Evolutionary conservation across 2,329 filamentous ascomycete species (phyloP).

Genomic region (Pseudogymnoascus sp.): DNA sequence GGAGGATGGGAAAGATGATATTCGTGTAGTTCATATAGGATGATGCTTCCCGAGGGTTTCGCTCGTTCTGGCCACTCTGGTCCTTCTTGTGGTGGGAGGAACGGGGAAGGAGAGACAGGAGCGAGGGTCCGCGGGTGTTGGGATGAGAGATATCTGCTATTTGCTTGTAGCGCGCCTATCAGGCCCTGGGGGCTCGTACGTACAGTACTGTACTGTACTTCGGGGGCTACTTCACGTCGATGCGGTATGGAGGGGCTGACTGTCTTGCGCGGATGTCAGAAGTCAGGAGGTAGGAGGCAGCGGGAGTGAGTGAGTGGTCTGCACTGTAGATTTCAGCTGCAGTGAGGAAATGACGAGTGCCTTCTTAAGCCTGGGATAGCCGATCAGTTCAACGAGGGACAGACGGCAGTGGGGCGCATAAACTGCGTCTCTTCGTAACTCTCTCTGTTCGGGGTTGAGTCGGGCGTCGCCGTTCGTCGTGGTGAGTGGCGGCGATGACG

Average conservation of each 20-base stretch:
- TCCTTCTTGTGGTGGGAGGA: not conserved
- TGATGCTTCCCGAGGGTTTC: not conserved
- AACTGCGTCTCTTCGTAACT: not conserved
- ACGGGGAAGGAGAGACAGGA: not conserved
- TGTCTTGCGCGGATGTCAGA: not conserved
- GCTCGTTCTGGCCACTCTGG: not conserved
- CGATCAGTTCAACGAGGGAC: not conserved
- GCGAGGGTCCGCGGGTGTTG: not conserved
- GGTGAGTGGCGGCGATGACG: not conserved
- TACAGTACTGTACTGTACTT: not conserved
- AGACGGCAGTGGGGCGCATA: not conserved
- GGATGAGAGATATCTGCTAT: not conserved
- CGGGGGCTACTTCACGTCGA: not conserved
- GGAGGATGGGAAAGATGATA: not conserved
- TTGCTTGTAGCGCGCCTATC: not conserved
- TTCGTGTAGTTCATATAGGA: not conserved
- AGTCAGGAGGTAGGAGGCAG: not conserved
- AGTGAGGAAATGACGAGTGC: not conserved
- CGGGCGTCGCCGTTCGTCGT: not conserved
- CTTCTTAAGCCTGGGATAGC: not conserved
- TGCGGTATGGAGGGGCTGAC: not conserved
- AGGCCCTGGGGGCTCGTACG: not conserved
- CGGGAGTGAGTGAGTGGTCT: not conserved
- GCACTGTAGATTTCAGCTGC: not conserved
- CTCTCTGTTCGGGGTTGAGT: not conserved